These are phyloP conservation scores for Larix sibirica DNA, from an alignment of 83 land plant species.

Conservation along the genomic window DNA sequence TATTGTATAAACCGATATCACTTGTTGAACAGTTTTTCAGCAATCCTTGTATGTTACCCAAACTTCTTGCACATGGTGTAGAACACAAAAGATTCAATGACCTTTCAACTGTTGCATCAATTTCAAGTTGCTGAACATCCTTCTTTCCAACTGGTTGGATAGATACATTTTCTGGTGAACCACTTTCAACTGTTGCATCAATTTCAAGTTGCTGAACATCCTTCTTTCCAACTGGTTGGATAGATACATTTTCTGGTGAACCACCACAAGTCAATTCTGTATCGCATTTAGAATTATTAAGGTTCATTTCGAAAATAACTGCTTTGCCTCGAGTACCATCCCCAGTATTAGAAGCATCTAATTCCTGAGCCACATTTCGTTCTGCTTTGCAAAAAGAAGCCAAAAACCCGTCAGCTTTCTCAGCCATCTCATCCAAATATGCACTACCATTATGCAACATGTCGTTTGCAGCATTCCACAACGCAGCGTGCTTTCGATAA, in stretches of 20 bases:
- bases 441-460: slow-evolving; percentile 2
- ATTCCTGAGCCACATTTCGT: neutral
- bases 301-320: neutral
- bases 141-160: neutral
- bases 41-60: neutral
- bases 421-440: neutral
- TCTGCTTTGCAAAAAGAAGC: neutral
- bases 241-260: neutral
- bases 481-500: slow-evolving; percentile 14
- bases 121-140: neutral
- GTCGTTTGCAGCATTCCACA: slow-evolving; percentile 18
- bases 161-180: neutral
- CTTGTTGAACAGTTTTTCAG: neutral
- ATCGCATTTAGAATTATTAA: neutral
- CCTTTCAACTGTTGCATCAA: neutral
- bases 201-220: neutral
- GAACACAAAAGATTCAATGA: neutral
- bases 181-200: neutral
- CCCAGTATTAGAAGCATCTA: neutral
- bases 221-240: neutral
- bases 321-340: neutral
- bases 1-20: neutral
- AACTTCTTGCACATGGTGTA: neutral
- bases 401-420: neutral
- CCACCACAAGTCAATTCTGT: neutral